Base-by-base conservation (phyloP, 2,329 filamentous ascomycete species). In the Aspergillus sergii region DNA sequence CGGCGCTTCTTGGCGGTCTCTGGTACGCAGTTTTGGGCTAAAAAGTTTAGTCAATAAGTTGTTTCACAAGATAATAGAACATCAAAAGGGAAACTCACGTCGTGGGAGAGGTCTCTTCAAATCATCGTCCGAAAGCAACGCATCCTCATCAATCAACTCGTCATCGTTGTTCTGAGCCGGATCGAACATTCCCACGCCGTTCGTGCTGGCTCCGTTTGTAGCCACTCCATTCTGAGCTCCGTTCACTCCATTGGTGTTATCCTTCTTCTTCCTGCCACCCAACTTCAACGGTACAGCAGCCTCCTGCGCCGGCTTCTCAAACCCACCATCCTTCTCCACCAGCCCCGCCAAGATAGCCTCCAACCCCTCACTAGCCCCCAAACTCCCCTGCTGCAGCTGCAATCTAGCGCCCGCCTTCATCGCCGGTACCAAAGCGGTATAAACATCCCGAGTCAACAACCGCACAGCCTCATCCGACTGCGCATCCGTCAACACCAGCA, bases 71-170 rank as follows among this genome's bases (percentile, higher is more conserved):
- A 1, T 21, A 11, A n/a, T 16, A 10, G 43, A 21, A 45, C 3
- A 30, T 32, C 51, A 21, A 43, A 21, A 12, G 26, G 30, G 65
- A 19, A 50, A 88, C 91, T 79, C 83, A 97, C 94, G 93, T 70
- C 93, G 89, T 68, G 90, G 87, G 60, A 96, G 86, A 26, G 91
- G 91, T 70, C 88, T 85, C 69, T 88, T 88, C 70, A 95, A 83
- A 74, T 99, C 94, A 65, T 93, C 92, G 72, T 94, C 93, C 3
- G 90, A 92, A 70, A 99, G 83, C 36, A 99, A 83, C 11, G 88
- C 89, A 72, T 97, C 91, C 77, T 98, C 95, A 74, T 98, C 93
- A 69, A 99, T 95, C 59, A 96, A 80, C 60, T 96, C 94, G 67
- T 96, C 93, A 70, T 93, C 91, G 53, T 62, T 56, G 16, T 55